Evolutionary conservation across 2,329 filamentous ascomycete genomes (phyloP), one percentile per base, ranked within the genome.

Genomic region (Hypoxylon sp.): DNA sequence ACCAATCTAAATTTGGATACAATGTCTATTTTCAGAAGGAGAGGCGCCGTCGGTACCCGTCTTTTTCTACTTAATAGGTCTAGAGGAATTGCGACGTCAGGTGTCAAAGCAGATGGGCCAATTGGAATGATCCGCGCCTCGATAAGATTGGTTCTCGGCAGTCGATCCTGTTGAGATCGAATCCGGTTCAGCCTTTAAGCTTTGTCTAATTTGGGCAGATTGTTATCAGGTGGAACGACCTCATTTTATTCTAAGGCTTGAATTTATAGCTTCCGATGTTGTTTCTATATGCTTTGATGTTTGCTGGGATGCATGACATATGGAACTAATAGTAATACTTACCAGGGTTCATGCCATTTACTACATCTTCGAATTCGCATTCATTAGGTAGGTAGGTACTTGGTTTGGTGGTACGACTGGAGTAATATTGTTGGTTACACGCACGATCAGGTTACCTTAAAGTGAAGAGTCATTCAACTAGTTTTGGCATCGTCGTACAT

Each of bases 141-240:
- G 32, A 49, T 55, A 26, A 55, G 48, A 60, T 52, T 52, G 38
- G 38, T 9, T 46, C 51, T 60, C 48, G 56, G 56, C 49, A 52
- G 48, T 60, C 56, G 48, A 52, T 60, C 44, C 24, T 16, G 44
- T 26, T 12, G 44, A 46, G 24, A 28, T 46, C 44, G 6, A 46
- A 46, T 46, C 44, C n/a, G 44, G 44, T 11, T 6, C 22, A 46
- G 20, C 22, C 12, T 16, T 46, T 46, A 30, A 46, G 22, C 44
- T 46, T 46, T 18, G 44, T 46, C 24, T 24, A 16, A 46, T 24
- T 46, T 18, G n/a, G 22, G 3, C 16, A 7, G 24, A 46, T 46
- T 18, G 24, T 46, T 46, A 14, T 28, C 14, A 24, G 24, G 30
- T 26, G 14, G 8, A 26, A 14, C 28, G 24, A 28, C 14, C 24